Base-by-base conservation (phyloP, 2,329 filamentous ascomycete species). In the Blastomyces silverae region DNA sequence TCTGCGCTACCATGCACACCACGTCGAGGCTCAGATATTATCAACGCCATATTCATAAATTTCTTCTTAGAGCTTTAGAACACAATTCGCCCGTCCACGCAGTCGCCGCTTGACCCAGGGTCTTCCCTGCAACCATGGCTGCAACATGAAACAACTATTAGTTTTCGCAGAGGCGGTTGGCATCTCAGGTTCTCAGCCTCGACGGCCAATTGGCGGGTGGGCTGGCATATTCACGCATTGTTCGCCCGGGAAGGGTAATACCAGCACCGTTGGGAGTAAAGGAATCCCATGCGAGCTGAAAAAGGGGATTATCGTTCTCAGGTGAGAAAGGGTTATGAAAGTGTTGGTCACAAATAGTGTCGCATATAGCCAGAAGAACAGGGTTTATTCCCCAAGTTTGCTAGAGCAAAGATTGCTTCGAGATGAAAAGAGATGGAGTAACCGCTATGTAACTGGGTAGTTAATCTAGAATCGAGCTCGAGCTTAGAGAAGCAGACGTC, bases 111-210 rank as follows among this genome's bases (percentile, higher is more conserved):
- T 20, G 55, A n/a, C 11, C 34, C 31, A 39, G 55, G 55, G 55
- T 56, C 2, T 55, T 56, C 53, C 8, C 15, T 34, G 28, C 20
- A 39, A 39, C 17, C 11, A 57, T 39, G 31, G 55, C 8, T 57
- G 55, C 31, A 57, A 57, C 28, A 22, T n/a, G 55, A 53, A 53
- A 53, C 25, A 53, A 31, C 22, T 53, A 28, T 31, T 53, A 17
- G 25, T 53, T 31, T 28, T 31, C 50, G 13, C 50, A 53, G 28
- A 53, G 28, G 55, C 34, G 22, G 6, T 37, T 13, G 34, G 20
- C 31, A 39, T 57, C 28, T 37, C 15, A 39, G 10, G 31, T 37
- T 39, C 20, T 56, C 28, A 7, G 34, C 8, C 31, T 22, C 4
- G 22, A 15, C 10, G 48, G 3, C 48, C 22, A 28, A 20, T 37